Evolutionary conservation across 225 moss, liverwort and hornwort species (phyloP).

Genomic region (Antitrichia curtipendula): DNA sequence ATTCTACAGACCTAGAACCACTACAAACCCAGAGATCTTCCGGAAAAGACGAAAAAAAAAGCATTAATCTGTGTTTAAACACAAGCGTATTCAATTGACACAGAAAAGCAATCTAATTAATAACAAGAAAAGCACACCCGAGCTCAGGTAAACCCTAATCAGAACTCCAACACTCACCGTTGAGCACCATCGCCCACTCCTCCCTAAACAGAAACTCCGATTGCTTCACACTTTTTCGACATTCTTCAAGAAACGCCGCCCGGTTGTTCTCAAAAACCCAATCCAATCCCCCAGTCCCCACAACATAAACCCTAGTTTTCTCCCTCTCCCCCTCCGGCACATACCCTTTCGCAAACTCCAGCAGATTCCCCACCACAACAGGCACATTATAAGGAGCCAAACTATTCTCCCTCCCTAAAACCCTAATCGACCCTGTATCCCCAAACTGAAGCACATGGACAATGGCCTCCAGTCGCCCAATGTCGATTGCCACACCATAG

Average conservation of each 20-base stretch:
- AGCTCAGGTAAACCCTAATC: neutral
- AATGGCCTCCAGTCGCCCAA: constrained; percentile 4
- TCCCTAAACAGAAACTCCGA: constrained; percentile 20
- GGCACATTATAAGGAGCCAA: neutral
- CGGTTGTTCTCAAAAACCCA: neutral
- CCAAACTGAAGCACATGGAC: constrained; percentile 7
- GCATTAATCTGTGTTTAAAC: neutral
- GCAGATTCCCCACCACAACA: neutral
- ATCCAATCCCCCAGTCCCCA: constrained; percentile 8
- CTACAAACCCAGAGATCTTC: neutral
- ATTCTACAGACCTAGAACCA: neutral
- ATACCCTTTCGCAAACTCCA: neutral
- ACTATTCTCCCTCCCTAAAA: neutral
- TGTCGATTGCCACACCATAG: constrained; percentile 19
- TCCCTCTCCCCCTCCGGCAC: constrained; percentile 1
- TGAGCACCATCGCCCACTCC: constrained; percentile 24
- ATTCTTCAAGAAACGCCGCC: constrained; percentile 4
- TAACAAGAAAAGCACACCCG: neutral
- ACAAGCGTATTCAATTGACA: neutral
- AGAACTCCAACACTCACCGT: neutral
- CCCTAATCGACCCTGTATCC: neutral
- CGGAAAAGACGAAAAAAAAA: neutral
- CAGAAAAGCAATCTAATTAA: neutral
- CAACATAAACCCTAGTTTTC: constrained; percentile 8
- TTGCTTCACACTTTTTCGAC: neutral